A percentile compares a stretch with the other conserved stretches of the same genome.
These are phyloP conservation scores for Sugiyamaella grinbergsii DNA, from an alignment of 1,139 yeast species.

Conservation along the genomic window DNA sequence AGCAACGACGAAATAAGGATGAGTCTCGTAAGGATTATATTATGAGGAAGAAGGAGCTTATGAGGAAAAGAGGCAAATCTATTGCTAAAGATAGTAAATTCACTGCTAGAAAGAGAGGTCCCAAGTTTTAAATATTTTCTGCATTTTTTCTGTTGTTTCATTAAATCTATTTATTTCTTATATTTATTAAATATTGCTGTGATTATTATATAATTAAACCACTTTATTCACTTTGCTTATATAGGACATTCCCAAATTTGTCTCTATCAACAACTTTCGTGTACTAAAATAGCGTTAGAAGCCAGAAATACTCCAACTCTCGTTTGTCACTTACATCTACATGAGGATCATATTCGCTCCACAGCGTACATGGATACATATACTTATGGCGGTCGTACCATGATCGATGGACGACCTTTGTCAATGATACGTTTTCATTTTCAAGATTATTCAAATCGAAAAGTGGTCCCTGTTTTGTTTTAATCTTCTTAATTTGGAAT, in stretches of 20 bases:
- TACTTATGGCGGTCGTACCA: conserved; percentile 38
- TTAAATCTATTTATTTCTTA: conserved; percentile 9
- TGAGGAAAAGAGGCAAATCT: conserved; percentile 85
- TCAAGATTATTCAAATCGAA: conserved; percentile 29
- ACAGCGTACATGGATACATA: conserved; percentile 35
- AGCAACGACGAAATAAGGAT: conserved; percentile 55
- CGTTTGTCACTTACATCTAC: conserved; percentile 26
- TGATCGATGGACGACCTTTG: conserved; percentile 31
- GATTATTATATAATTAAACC: neutral
- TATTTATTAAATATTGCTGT: neutral
- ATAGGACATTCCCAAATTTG: conserved; percentile 20
- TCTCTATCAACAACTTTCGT: conserved; percentile 24
- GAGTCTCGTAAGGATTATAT: conserved; percentile 83
- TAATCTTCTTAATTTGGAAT: conserved; percentile 28
- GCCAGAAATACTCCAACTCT: no score
- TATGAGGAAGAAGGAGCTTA: conserved; percentile 86
- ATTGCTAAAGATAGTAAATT: conserved; percentile 91
- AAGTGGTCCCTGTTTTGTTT: conserved; percentile 31
- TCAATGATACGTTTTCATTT: conserved; percentile 17
- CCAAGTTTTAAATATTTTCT: conserved; percentile 44
- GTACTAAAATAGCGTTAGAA: conserved; percentile 18
- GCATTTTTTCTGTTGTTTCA: neutral
- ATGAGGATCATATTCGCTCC: conserved; percentile 36
- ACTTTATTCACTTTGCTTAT: conserved; percentile 9
- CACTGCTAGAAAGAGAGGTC: conserved; percentile 90